Conservation (phyloP, 192 early-diverging fungal genomes). For the Spizellomyces punctatus region DNA sequence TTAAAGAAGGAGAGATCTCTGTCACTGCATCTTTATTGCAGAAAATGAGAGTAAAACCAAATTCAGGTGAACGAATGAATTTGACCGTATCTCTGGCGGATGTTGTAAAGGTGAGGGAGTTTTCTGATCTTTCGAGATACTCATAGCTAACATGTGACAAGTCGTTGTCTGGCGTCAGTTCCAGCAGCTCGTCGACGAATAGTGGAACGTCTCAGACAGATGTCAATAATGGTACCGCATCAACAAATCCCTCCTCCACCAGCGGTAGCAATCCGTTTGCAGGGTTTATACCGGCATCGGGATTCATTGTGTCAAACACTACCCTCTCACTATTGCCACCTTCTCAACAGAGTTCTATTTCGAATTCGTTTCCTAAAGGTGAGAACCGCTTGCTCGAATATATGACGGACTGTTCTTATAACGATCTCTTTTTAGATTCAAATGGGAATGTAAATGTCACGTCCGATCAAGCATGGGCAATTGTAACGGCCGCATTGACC, state of each 20-base stretch:
- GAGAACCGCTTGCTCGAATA: neutral
- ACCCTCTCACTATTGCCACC: conserved; percentile 7
- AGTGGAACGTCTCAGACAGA: neutral
- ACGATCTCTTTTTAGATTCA: conserved; percentile 1
- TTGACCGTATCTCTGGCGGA: conserved; percentile 21
- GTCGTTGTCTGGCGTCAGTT: neutral
- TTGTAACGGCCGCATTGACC: neutral
- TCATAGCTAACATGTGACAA: neutral
- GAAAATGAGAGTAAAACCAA: conserved; percentile 31
- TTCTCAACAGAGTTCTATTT: neutral
- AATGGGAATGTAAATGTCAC: conserved; percentile 29
- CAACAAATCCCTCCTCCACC: neutral
- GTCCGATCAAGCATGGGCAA: neutral
- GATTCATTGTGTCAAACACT: conserved; percentile 12
- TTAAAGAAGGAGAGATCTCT: conserved; percentile 30
- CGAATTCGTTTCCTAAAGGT: conserved; percentile 1
- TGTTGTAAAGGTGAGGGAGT: conserved; percentile 14
- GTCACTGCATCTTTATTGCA: conserved; percentile 23
- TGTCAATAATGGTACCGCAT: neutral
- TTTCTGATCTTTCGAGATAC: neutral
- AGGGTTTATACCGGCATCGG: conserved; percentile 2
- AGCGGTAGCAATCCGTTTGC: neutral
- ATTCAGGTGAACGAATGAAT: conserved; percentile 16
- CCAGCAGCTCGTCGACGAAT: neutral
- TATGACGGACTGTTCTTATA: too few species aligned